Evolutionary conservation across 2,329 filamentous ascomycete species (phyloP).

Genomic region (Scleromitrula shiraiana): DNA sequence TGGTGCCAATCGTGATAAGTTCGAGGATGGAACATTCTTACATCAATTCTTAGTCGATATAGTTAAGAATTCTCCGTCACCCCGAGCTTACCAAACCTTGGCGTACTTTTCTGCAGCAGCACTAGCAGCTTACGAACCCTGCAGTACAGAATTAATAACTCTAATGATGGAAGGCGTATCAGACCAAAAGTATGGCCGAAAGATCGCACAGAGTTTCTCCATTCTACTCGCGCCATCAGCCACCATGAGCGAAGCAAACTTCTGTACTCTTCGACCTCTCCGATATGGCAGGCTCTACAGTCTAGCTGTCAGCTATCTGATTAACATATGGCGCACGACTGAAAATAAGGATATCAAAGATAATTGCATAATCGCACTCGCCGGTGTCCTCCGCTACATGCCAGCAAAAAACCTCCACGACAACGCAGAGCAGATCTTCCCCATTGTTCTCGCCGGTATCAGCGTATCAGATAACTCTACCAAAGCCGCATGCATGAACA

Average conservation of each 20-base stretch:
- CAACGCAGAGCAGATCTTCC: slow-evolving; percentile 16
- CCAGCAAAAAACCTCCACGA: slow-evolving; percentile 13
- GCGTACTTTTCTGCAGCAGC: slow-evolving; percentile 25
- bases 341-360: slow-evolving; percentile 13
- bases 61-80: slow-evolving; percentile 1
- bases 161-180: slow-evolving; percentile 21
- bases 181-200: slow-evolving; percentile 13
- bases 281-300: slow-evolving; percentile 20
- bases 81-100: slow-evolving; percentile 19
- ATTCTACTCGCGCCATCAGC: slow-evolving; percentile 23
- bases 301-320: slow-evolving; percentile 13
- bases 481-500: slow-evolving; percentile 20
- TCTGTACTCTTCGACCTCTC: slow-evolving; percentile 23
- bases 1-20: slow-evolving; percentile 11
- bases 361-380: slow-evolving; percentile 25
- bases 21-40: slow-evolving; percentile 5
- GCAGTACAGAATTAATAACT: slow-evolving; percentile 13
- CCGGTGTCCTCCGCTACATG: slow-evolving; percentile 22
- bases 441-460: slow-evolving; percentile 22
- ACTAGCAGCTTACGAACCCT: slow-evolving; percentile 18
- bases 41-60: slow-evolving; percentile 15
- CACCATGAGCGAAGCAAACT: slow-evolving; percentile 25
- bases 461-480: slow-evolving; percentile 21
- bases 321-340: slow-evolving; percentile 13
- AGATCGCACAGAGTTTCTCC: slow-evolving; percentile 23